These are phyloP conservation scores for Colletotrichum sp. DNA, from an alignment of 2,329 filamentous ascomycete genomes.

Conservation along the genomic window DNA sequence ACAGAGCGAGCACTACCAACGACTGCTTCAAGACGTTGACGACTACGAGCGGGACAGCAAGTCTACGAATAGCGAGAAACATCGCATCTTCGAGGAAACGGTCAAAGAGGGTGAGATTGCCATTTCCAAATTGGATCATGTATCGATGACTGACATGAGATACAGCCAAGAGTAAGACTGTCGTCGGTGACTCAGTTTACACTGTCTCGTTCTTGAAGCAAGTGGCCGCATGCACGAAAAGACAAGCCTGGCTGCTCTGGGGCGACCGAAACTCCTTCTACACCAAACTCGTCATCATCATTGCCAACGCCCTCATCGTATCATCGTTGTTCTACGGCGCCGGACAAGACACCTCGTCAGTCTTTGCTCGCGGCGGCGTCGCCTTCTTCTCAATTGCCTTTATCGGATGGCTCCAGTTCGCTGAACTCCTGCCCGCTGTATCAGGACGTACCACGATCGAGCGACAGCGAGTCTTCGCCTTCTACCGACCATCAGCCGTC, in stretches of 20 bases:
- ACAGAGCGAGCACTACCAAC: conserved; percentile 60
- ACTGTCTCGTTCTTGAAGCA: conserved; percentile 78
- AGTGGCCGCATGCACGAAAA: conserved; percentile 69
- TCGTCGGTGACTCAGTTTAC: conserved; percentile 74
- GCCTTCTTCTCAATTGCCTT: conserved; percentile 22
- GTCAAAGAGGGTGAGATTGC: conserved; percentile 5
- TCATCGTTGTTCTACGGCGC: conserved; percentile 80
- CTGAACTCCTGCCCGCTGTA: conserved; percentile 11
- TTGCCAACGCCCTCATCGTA: conserved; percentile 76
- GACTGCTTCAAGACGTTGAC: conserved; percentile 60
- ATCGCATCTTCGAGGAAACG: conserved; percentile 7
- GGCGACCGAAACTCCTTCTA: conserved; percentile 78
- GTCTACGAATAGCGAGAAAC: conserved; percentile 39
- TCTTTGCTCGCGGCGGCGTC: background rate
- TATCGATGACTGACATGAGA: background rate
- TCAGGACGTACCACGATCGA: conserved; percentile 16
- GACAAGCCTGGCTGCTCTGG: conserved; percentile 80
- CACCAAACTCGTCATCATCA: conserved; percentile 81
- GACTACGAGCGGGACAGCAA: conserved; percentile 36
- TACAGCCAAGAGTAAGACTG: conserved; percentile 68
- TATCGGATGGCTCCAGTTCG: conserved; percentile 22
- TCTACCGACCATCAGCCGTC: conserved; percentile 20
- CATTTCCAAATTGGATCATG: rapidly evolving
- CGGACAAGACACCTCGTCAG: conserved; percentile 30
- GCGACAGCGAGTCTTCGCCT: conserved; percentile 13